These are phyloP conservation scores for Uronychia setigera DNA, from an alignment of 73 alveolate species.

Conservation along the genomic window DNA sequence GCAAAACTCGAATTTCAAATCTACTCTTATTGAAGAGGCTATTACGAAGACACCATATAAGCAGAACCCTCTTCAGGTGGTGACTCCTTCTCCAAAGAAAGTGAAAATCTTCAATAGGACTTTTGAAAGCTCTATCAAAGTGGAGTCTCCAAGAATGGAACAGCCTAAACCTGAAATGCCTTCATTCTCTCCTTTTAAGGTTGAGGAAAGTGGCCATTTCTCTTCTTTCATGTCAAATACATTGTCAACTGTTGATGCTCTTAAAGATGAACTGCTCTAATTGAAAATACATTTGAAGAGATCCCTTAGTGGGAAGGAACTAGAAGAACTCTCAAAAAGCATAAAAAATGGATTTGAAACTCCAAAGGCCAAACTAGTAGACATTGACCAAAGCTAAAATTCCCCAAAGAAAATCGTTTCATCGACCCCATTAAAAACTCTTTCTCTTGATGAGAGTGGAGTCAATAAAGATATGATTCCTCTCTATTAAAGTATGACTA, in stretches of 20 bases:
- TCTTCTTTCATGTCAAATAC: conserved; percentile 1
- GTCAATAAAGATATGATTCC: neutral
- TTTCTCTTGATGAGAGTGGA: neutral
- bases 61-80: too few species aligned
- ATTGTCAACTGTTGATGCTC: neutral
- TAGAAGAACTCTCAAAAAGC: neutral
- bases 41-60: too few species aligned
- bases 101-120: neutral
- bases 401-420: neutral
- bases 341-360: neutral
- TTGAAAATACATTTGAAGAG: neutral
- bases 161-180: neutral
- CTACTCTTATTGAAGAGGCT: too few species aligned
- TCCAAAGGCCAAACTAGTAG: neutral
- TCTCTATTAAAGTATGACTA: neutral
- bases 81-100: neutral
- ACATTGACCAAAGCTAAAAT: too few species aligned
- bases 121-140: neutral
- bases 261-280: conserved; percentile 2
- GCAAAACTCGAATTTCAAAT: too few species aligned
- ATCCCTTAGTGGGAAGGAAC: neutral
- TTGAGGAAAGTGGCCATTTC: neutral
- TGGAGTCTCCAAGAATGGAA: neutral
- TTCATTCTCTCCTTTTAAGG: neutral
- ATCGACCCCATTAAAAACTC: neutral